A percentile compares a stretch with the other conserved stretches of the same genome.
These are phyloP conservation scores for Symbiotaphrina buchneri DNA, from an alignment of 495 filamentous ascomycete genomes.

Conservation along the genomic window DNA sequence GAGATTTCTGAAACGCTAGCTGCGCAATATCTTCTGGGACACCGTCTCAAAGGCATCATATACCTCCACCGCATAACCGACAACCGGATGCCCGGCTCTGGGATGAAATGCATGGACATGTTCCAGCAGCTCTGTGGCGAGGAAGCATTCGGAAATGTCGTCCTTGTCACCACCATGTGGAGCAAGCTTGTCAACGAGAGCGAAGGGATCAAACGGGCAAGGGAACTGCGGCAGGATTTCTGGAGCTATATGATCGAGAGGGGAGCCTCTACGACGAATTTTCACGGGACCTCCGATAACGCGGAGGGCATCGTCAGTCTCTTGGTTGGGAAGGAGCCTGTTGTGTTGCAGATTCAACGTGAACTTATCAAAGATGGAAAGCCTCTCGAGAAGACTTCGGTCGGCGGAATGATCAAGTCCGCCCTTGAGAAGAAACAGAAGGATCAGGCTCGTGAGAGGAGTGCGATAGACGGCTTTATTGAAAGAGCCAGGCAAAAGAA, in stretches of 20 bases:
- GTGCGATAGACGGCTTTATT: too few relatives aligned
- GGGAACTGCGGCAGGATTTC: slow-evolving; percentile 12
- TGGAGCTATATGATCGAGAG: slow-evolving; percentile 12
- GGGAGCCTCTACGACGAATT: slow-evolving; percentile 9
- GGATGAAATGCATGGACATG: slow-evolving; percentile 10
- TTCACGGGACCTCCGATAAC: slow-evolving; percentile 9
- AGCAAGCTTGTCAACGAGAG: slow-evolving; percentile 5
- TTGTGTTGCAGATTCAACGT: slow-evolving; percentile 11
- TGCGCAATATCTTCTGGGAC: slow-evolving; percentile 8
- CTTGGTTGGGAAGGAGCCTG: slow-evolving; percentile 7
- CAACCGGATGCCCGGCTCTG: slow-evolving; percentile 11
- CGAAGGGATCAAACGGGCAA: slow-evolving; percentile 7
- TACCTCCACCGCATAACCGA: slow-evolving; percentile 19
- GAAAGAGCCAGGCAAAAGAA: too few relatives aligned
- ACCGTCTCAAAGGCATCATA: slow-evolving; percentile 14
- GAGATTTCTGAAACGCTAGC: slow-evolving; percentile 14
- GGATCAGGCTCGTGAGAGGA: too few relatives aligned
- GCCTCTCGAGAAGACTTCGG: slow-evolving; percentile 10
- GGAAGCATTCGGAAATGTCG: slow-evolving; percentile 9
- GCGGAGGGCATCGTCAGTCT: slow-evolving; percentile 10
- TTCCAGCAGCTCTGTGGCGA: slow-evolving; percentile 15
- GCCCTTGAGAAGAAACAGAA: too few relatives aligned
- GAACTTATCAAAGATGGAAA: slow-evolving; percentile 10
- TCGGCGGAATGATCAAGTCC: background rate
- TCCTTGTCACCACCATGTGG: slow-evolving; percentile 21